phyloP scores from a whole-genome alignment of 1,139 yeast genomes.

The Debaryomyces sp. region DNA sequence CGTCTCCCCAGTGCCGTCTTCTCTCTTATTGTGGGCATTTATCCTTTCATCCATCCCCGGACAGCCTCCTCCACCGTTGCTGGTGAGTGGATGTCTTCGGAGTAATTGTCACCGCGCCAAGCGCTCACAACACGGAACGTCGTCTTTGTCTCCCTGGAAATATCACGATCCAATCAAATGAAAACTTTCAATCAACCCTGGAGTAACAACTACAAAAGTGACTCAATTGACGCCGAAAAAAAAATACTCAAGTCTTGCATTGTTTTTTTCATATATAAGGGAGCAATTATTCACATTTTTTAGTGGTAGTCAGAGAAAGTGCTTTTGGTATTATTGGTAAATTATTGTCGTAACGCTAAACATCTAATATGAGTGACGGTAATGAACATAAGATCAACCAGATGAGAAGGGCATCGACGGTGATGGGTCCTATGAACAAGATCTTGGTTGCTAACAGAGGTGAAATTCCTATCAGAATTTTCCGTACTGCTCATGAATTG shows the following conservation, averaged over 20 bases:
- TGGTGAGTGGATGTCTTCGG: constrained; percentile 3
- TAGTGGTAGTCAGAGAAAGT: neutral
- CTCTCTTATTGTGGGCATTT: neutral
- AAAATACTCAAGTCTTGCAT: neutral
- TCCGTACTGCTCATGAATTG: constrained; percentile 96
- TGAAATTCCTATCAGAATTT: constrained; percentile 87
- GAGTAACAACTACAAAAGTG: neutral
- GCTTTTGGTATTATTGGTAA: neutral
- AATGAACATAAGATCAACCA: constrained; percentile 37
- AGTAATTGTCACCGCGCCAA: constrained; percentile 2
- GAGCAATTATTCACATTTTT: neutral
- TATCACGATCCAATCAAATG: constrained; percentile 7
- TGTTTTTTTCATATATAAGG: neutral
- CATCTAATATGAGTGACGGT: neutral
- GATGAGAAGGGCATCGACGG: constrained; percentile 64
- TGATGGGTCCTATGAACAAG: constrained; percentile 69
- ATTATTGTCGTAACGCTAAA: neutral
- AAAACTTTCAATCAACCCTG: constrained; percentile 1
- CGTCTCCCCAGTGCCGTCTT: neutral
- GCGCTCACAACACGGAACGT: constrained; percentile 2
- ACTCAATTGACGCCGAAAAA: constrained; percentile 1
- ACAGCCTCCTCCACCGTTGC: neutral
- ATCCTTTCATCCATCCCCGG: neutral
- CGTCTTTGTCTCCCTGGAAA: neutral
- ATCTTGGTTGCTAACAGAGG: constrained; percentile 94